Evolutionary conservation across 2,329 filamentous ascomycete genomes (phyloP).

Genomic region (Ceratocystis destructans): DNA sequence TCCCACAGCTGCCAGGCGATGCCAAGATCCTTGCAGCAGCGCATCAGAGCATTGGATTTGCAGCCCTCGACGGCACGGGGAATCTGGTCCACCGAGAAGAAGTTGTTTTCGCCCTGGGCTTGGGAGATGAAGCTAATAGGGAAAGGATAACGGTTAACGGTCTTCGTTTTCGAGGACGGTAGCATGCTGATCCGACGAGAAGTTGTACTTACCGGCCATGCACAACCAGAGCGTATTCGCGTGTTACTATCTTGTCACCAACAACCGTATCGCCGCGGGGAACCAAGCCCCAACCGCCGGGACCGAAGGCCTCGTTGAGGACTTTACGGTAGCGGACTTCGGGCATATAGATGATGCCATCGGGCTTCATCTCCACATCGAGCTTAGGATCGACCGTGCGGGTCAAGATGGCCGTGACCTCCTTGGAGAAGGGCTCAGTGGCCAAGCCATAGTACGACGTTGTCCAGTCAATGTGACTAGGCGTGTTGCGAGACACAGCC

Average conservation of each 20-base stretch:
- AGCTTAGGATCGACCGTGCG: conserved; percentile 46
- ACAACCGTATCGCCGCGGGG: conserved; percentile 76
- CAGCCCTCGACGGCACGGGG: conserved; percentile 91
- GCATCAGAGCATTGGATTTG: conserved; percentile 95
- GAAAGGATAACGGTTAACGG: not conserved
- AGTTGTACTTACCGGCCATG: conserved; percentile 59
- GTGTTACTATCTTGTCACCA: conserved; percentile 64
- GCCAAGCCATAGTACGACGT: conserved; percentile 71
- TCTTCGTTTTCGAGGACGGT: not conserved
- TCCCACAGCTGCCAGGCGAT: conserved; percentile 96
- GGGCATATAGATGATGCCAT: conserved; percentile 89
- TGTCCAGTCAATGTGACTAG: conserved; percentile 54
- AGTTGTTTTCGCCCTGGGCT: conserved; percentile 86
- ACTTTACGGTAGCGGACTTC: conserved; percentile 97
- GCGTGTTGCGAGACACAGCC: conserved; percentile 11
- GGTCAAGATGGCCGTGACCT: conserved; percentile 55
- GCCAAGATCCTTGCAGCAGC: conserved; percentile 95
- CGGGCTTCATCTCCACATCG: conserved; percentile 94
- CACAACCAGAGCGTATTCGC: conserved; percentile 85
- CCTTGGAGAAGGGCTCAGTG: conserved; percentile 52
- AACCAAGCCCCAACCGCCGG: conserved; percentile 88
- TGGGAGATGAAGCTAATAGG: conserved; percentile 66
- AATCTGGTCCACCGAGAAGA: conserved; percentile 79
- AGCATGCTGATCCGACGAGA: conserved; percentile 1
- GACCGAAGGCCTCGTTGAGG: conserved; percentile 80